Base-by-base conservation (phyloP, 176 grass and related monocot genomes). In the Bromus sterilis region DNA sequence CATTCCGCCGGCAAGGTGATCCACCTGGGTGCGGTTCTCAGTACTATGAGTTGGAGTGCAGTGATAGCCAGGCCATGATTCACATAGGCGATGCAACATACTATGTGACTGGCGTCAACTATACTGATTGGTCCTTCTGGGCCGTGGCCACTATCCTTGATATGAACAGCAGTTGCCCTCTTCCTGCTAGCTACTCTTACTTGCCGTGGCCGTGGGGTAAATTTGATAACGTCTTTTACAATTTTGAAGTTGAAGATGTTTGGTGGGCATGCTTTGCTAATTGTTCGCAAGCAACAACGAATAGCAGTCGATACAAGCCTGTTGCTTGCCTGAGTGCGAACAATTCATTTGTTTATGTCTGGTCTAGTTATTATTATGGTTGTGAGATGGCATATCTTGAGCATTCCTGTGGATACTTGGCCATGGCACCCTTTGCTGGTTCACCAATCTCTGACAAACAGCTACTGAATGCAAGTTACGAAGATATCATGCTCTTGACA, bases 221-320 rank as follows among this genome's bases (percentile, higher is more conserved):
- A n/a, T n/a, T n/a, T n/a, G n/a, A n/a, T n/a, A n/a, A n/a, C n/a
- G n/a, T n/a, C n/a, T n/a, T n/a, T n/a, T n/a, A n/a, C n/a, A n/a
- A n/a, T n/a, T n/a, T n/a, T n/a, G n/a, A n/a, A n/a, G n/a, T n/a
- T n/a, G n/a, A 1, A 8, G 11, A 0, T 0, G 6, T 0, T 6
- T 85, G 55, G 85, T 85, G 55, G 85, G 85, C 78, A 51, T 58
- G 24, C n/a, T 85, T 78, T 11, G 56, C 82, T 46, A 91, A 82
- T 30, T 91, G 89, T 57, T 71, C 85, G 0, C 42, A 16, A 25
- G 31, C 6, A 23, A 11, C 87, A 25, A 35, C 7, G 4, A 31
- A 71, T 10, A 49, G 15, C 18, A 26, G 16, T 0, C 3, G 0
- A 18, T 87, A 87, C 57, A n/a, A 3, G 21, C 84, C 53, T 0